phyloP scores from a whole-genome alignment of 805 yeast genomes.

The Cyberlindnera americana region DNA sequence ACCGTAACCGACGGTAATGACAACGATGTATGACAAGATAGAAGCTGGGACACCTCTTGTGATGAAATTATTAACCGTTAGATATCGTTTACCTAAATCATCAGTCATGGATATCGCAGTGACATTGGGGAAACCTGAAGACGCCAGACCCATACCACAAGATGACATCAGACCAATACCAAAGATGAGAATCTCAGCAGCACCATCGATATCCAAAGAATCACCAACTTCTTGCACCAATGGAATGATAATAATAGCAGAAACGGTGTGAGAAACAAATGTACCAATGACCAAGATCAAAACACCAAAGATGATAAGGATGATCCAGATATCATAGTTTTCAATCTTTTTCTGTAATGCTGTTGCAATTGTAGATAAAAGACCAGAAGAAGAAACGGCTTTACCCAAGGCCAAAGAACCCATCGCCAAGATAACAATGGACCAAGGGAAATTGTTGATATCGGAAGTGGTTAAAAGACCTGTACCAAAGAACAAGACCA shows the following conservation, averaged over 20 bases:
- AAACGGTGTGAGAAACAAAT: conserved; percentile 94
- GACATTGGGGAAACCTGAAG: conserved; percentile 98
- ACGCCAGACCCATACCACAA: conserved; percentile 96
- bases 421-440: conserved; percentile 92
- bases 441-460: conserved; percentile 94
- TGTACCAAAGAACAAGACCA: conserved; percentile 83
- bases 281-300: conserved; percentile 85
- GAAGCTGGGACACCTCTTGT: conserved; percentile 91
- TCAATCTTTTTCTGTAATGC: conserved; percentile 62
- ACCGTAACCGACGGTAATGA: conserved; percentile 77
- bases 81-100: conserved; percentile 83
- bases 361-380: conserved; percentile 72
- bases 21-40: conserved; percentile 63
- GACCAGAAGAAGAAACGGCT: conserved; percentile 89
- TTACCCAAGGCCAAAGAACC: conserved; percentile 95
- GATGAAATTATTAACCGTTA: conserved; percentile 77
- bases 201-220: conserved; percentile 60
- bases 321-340: conserved; percentile 61
- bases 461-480: conserved; percentile 82
- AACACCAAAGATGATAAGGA: conserved; percentile 77
- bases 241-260: conserved; percentile 90
- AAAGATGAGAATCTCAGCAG: conserved; percentile 43
- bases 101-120: conserved; percentile 95
- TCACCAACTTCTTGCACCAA: conserved; percentile 85
- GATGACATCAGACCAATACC: conserved; percentile 68